These are phyloP conservation scores for Ballota nigra DNA, from an alignment of 257 asterid genomes.

Conservation along the genomic window DNA sequence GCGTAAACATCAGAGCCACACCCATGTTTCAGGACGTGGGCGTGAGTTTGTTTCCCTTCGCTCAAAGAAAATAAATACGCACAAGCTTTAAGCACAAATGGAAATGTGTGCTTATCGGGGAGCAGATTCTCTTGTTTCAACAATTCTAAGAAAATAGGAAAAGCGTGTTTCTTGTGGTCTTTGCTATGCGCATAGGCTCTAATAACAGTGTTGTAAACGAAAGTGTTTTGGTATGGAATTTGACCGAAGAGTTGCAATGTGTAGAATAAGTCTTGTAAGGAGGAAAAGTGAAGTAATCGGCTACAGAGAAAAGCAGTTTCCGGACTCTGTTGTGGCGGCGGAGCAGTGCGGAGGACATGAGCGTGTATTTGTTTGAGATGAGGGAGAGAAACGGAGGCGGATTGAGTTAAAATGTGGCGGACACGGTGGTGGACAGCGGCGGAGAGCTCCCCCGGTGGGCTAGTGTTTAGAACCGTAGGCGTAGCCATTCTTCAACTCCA, in stretches of 20 bases:
- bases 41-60: constrained; percentile 71
- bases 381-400: constrained; percentile 52
- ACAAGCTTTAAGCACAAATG: constrained; percentile 73
- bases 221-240: constrained; percentile 45
- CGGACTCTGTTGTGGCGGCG: constrained; percentile 30
- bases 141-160: constrained; percentile 43
- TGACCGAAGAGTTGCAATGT: constrained; percentile 40
- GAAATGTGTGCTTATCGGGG: constrained; percentile 81
- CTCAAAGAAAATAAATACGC: constrained; percentile 52
- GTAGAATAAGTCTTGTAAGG: constrained; percentile 50
- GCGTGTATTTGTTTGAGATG: constrained; percentile 73
- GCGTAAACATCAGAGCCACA: constrained; percentile 57
- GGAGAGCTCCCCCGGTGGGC: constrained; percentile 32
- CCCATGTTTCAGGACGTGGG: constrained; percentile 59
- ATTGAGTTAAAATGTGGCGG: constrained; percentile 42
- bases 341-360: constrained; percentile 47
- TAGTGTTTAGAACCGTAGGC: constrained; percentile 33
- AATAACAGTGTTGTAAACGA: constrained; percentile 60
- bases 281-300: constrained; percentile 49
- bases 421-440: constrained; percentile 35
- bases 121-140: constrained; percentile 28
- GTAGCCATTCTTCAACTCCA: constrained; percentile 24
- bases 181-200: constrained; percentile 63
- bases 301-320: constrained; percentile 41
- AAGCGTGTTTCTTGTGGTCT: constrained; percentile 39